A percentile compares a stretch with the other conserved stretches of the same genome.
These are phyloP conservation scores for Orbilia ellipsospora DNA, from an alignment of 2,329 filamentous ascomycete genomes.

Conservation along the genomic window DNA sequence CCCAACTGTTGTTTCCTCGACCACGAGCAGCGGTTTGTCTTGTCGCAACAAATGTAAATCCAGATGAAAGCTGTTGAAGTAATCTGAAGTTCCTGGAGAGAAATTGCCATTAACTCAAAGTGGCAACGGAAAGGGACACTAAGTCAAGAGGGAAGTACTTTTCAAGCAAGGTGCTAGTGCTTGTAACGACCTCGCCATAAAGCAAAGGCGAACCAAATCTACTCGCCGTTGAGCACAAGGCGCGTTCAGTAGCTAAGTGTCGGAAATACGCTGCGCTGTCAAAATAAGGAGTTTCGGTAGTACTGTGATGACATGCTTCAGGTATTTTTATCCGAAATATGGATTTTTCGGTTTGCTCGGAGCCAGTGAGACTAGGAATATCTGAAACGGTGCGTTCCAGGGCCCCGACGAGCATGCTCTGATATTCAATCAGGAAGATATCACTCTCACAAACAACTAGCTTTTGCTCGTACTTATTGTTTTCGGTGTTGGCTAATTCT, in stretches of 20 bases:
- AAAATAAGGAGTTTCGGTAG: constrained; percentile 78
- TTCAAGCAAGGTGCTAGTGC: constrained; percentile 91
- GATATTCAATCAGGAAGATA: constrained; percentile 12
- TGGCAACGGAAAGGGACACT: no score
- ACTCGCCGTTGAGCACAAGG: constrained; percentile 59
- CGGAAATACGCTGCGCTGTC: constrained; percentile 64
- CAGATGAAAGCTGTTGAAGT: constrained; percentile 78
- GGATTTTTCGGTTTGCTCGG: constrained; percentile 76
- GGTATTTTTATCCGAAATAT: constrained; percentile 80
- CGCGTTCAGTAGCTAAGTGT: constrained; percentile 63
- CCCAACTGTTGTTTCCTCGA: constrained; percentile 92
- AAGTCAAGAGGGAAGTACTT: constrained; percentile 68
- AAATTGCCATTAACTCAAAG: background rate
- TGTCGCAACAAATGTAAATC: constrained; percentile 88
- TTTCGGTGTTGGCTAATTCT: background rate
- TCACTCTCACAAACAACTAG: constrained; percentile 9
- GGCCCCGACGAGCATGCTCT: background rate
- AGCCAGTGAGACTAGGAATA: constrained; percentile 59
- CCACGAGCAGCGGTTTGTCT: constrained; percentile 89
- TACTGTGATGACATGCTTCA: constrained; percentile 71
- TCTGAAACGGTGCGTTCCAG: no score
- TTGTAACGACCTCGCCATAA: constrained; percentile 92
- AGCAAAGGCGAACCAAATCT: constrained; percentile 80
- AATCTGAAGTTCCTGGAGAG: constrained; percentile 77
- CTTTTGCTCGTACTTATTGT: no score